Conservation (phyloP, 352 stramenopile species). For the Pythium rishiriense region DNA sequence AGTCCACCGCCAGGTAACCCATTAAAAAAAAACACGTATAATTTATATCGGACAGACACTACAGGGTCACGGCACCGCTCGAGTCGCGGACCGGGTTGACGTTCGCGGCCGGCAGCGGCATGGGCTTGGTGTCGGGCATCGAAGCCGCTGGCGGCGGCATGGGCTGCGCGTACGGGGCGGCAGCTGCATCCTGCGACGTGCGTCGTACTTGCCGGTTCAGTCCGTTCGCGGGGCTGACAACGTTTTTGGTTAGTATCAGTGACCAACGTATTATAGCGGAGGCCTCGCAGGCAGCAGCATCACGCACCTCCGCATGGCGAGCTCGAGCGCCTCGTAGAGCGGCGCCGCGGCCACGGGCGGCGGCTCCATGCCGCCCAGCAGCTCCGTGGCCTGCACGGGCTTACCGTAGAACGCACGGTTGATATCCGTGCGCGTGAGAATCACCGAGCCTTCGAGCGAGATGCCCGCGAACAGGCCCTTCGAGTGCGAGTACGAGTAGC, state of each 20-base stretch:
- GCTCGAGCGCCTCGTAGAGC: slow-evolving; percentile 83
- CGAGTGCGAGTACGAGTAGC: slow-evolving; percentile 92
- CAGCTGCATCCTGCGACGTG: slow-evolving; percentile 13
- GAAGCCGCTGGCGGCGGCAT: background rate
- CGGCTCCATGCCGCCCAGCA: slow-evolving; percentile 75
- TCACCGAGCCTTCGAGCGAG: slow-evolving; percentile 88
- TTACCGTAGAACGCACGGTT: slow-evolving; percentile 94
- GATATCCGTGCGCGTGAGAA: slow-evolving; percentile 86
- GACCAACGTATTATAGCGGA: too few species aligned
- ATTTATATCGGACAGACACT: slow-evolving; percentile 19
- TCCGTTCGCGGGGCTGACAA: slow-evolving; percentile 66
- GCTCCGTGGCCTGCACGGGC: slow-evolving; percentile 57
- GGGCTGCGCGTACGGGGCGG: too few species aligned
- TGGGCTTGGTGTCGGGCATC: too few species aligned
- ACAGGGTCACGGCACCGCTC: slow-evolving; percentile 22
- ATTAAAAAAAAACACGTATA: slow-evolving; percentile 23
- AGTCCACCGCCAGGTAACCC: background rate
- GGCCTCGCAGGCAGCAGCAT: too few species aligned
- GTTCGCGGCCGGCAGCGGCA: background rate
- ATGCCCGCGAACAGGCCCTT: slow-evolving; percentile 90
- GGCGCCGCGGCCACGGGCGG: slow-evolving; percentile 80
- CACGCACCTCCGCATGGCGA: slow-evolving; percentile 67
- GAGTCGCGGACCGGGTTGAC: background rate
- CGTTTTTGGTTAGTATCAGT: too few species aligned
- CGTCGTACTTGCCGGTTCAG: slow-evolving; percentile 44